Evolutionary conservation across 140 eudicot species (phyloP).

Genomic region (Oenanthe javanica): DNA sequence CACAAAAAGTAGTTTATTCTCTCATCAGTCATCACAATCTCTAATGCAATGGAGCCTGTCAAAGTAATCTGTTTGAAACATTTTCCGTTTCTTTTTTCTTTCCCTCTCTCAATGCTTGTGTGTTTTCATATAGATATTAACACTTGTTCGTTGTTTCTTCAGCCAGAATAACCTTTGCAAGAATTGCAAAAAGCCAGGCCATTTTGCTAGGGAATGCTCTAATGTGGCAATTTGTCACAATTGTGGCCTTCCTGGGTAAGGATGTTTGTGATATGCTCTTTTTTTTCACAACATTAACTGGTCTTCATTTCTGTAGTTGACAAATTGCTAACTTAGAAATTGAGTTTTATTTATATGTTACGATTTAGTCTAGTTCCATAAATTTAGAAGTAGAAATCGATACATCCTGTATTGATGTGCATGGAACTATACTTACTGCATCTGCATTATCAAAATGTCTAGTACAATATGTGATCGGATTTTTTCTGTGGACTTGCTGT

Average conservation of each 20-base stretch:
- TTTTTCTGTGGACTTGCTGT: neutral
- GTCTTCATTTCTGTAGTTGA: neutral
- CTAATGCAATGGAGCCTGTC: neutral
- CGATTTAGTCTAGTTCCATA: neutral
- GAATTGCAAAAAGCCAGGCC: slow-evolving; percentile 97
- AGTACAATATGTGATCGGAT: neutral
- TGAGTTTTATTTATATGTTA: neutral
- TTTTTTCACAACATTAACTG: neutral
- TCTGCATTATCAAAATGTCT: neutral
- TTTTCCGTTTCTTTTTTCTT: neutral
- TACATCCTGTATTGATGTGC: neutral
- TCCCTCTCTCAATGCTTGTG: no score
- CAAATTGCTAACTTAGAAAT: neutral
- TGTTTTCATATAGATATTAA: neutral
- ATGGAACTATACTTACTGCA: neutral
- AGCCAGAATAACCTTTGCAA: slow-evolving; percentile 80
- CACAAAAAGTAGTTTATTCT: neutral
- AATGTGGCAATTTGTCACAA: slow-evolving; percentile 93
- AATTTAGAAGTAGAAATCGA: neutral
- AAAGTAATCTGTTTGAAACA: neutral
- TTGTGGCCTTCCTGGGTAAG: slow-evolving; percentile 99
- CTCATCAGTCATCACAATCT: neutral
- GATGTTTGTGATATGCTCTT: slow-evolving; percentile 6
- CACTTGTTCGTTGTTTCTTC: slow-evolving; percentile 18
- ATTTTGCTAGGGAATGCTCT: slow-evolving; percentile 96